Base-by-base conservation (phyloP, 1,139 yeast species). In the Meyerozyma smithsonii region DNA sequence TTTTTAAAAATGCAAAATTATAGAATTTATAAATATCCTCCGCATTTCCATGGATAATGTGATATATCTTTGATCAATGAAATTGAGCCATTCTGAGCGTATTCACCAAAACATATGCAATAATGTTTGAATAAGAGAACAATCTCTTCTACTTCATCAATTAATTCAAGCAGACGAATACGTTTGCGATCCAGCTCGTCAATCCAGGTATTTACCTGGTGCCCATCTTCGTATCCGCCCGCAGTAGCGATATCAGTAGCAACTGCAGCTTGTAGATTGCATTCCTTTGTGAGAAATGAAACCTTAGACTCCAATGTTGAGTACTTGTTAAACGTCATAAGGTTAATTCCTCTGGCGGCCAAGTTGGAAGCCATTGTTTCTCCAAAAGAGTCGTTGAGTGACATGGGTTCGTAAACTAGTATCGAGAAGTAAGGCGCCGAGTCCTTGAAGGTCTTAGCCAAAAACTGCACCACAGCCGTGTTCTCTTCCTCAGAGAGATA, bases 81-180 rank as follows among this genome's bases (percentile, higher is more conserved):
- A 4, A 4, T 8, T 12, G 20, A 11, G 8, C 5, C 20, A 2
- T 11, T 8, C 8, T 17, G 34, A 15, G 34, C 19, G 41, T 23
- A 39, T 33, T 52, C 61, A 2, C 55, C 59, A 36, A 51, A 56
- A 23, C 55, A 49, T 20, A 85, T 59, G 44, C 95, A 82, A 54
- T 92, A 92, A 59, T 92, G 98, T 35, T 74, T 72, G 46, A 87
- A 75, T 42, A 92, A 68, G 33, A 92, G 64, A 47, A 70, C 67
- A 52, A 92, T 70, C 55, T 92, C 98, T 61, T 92, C 98, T 11
- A 88, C 64, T 58, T 92, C 98, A 61, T 92, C 98, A 30, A 92
- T 66, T 49, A 89, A 69, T 56, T 92, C 97, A 37, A 90, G 66
- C 23, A 64, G 56, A 41, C 77, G 72, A 1, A 89, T 70, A 26